Conservation (phyloP, 306 rosid species). For the Acacia confusa region DNA sequence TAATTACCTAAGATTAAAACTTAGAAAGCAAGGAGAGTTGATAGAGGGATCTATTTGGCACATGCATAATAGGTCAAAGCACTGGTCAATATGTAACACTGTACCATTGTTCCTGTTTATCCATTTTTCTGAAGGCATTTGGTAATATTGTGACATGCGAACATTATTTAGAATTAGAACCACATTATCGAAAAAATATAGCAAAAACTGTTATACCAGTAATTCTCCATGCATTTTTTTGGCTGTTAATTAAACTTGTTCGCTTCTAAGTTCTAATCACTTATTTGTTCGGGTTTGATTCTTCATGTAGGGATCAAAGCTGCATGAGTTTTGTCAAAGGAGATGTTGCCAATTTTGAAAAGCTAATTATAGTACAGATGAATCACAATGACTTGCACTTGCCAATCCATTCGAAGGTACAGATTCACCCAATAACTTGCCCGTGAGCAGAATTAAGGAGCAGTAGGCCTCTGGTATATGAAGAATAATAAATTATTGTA, state of each 20-base stretch:
- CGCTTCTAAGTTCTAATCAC: not conserved
- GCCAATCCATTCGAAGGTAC: constrained; percentile 4
- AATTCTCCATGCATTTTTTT: not conserved
- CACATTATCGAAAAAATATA: not conserved
- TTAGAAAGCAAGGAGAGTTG: not conserved
- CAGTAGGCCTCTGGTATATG: constrained; percentile 44
- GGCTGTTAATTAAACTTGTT: not conserved
- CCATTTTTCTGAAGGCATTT: not conserved
- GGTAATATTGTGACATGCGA: not conserved
- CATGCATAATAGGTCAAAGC: not conserved
- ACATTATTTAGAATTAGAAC: not conserved
- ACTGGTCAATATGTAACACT: not conserved
- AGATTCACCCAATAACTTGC: not conserved
- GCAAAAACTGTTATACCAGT: not conserved
- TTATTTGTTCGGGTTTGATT: constrained; percentile 13
- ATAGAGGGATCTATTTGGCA: not conserved
- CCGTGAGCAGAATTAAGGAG: constrained; percentile 41
- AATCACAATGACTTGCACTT: constrained; percentile 26
- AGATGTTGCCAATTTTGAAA: constrained; percentile 34
- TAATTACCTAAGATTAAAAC: not conserved
- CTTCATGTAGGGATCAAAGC: constrained; percentile 40
- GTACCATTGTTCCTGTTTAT: not conserved
- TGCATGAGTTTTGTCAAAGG: constrained; percentile 29
- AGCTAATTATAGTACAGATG: constrained; percentile 29
- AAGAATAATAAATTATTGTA: constrained; percentile 45